Evolutionary conservation across 2,329 filamentous ascomycete species (phyloP).

Genomic region (Atkinsonella hypoxylon): DNA sequence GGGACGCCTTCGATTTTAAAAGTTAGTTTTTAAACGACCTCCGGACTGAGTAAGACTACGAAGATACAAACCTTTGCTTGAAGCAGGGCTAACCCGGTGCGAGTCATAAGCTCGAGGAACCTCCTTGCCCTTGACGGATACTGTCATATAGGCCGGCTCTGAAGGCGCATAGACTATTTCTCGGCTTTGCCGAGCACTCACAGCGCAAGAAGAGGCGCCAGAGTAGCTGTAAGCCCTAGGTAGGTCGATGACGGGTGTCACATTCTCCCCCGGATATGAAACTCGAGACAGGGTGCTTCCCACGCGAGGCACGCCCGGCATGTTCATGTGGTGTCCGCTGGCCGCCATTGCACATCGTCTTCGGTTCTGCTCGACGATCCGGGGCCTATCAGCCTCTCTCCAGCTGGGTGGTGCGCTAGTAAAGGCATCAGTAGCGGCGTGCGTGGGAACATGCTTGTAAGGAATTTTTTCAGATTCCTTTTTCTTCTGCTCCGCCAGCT

Average conservation of each 20-base stretch:
- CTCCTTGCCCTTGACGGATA: conserved; percentile 32
- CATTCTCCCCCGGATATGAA: conserved; percentile 31
- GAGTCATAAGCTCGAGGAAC: conserved; percentile 22
- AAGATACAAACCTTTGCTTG: conserved; percentile 21
- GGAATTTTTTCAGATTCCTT: conserved; percentile 25
- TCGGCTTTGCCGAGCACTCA: conserved; percentile 15
- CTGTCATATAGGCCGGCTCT: conserved; percentile 12
- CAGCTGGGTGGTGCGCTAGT: conserved; percentile 40
- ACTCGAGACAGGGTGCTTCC: conserved; percentile 35
- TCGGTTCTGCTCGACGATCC: conserved; percentile 38
- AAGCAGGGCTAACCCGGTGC: conserved; percentile 23
- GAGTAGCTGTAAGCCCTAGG: conserved; percentile 33
- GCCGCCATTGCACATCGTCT: conserved; percentile 36
- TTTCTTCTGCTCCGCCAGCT: conserved; percentile 35
- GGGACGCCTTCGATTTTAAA: conserved; percentile 3
- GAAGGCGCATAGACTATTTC: conserved; percentile 21
- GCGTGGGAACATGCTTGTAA: conserved; percentile 50
- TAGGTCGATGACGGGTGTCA: conserved; percentile 25
- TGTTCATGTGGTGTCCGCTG: conserved; percentile 25
- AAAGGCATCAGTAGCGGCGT: conserved; percentile 47
- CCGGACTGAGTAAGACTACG: background rate
- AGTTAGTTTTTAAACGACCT: no score
- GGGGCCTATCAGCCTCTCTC: conserved; percentile 32
- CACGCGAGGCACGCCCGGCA: conserved; percentile 30
- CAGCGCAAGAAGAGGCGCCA: conserved; percentile 21